phyloP scores from a whole-genome alignment of 352 stramenopile genomes.

The Phytopythium oedochilum region DNA sequence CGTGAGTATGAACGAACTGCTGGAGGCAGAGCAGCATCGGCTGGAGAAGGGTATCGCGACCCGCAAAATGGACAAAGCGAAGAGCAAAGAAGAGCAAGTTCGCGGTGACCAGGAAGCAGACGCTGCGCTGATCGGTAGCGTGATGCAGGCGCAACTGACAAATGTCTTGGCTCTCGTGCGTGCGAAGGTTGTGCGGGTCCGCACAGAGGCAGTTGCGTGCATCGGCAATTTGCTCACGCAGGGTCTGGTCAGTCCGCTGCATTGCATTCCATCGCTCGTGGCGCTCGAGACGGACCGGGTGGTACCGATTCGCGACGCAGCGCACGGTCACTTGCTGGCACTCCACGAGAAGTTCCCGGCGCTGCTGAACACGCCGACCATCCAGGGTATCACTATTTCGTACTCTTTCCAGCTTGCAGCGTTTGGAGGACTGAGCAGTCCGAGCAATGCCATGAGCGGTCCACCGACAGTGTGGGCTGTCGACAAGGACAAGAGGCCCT shows the following conservation, averaged over 20 bases:
- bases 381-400: constrained; percentile 61
- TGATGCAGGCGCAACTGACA: constrained; percentile 80
- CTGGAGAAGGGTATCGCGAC: constrained; percentile 43
- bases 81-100: constrained; percentile 71
- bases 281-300: constrained; percentile 74
- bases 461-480: constrained; percentile 32
- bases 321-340: constrained; percentile 56
- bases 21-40: constrained; percentile 66
- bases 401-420: constrained; percentile 61
- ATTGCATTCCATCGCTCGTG: constrained; percentile 78
- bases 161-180: constrained; percentile 57
- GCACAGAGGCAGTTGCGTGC: constrained; percentile 63
- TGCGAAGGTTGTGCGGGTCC: constrained; percentile 53
- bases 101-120: constrained; percentile 85
- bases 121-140: constrained; percentile 76
- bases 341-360: constrained; percentile 57
- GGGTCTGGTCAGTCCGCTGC: constrained; percentile 69
- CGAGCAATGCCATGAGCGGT: constrained; percentile 3
- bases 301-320: constrained; percentile 52
- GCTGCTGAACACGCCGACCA: constrained; percentile 40
- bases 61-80: constrained; percentile 40
- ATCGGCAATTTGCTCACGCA: constrained; percentile 66
- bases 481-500: constrained; percentile 68
- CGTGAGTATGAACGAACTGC: constrained; percentile 66
- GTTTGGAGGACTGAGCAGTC: constrained; percentile 23